Evolutionary conservation across 2,329 filamentous ascomycete genomes (phyloP).

Genomic region (Fusarium cicatricum): DNA sequence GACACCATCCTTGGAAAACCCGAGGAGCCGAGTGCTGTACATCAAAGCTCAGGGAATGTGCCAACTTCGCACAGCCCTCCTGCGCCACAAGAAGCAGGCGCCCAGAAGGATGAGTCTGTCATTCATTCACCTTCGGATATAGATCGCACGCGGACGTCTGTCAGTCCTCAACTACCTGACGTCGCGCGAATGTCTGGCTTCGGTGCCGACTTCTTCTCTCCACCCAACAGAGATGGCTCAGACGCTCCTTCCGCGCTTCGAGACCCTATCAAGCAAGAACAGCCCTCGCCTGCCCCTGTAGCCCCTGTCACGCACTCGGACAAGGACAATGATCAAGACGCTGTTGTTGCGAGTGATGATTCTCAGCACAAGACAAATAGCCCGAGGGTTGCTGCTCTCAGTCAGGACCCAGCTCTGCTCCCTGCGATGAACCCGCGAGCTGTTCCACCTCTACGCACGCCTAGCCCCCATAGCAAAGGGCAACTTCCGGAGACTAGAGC

Average conservation of each 20-base stretch:
- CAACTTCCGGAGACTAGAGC: slow-evolving; percentile 15
- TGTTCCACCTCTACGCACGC: slow-evolving; percentile 47
- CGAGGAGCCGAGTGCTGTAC: slow-evolving; percentile 10
- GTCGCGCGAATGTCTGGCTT: slow-evolving; percentile 68
- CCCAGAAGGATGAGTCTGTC: slow-evolving; percentile 10
- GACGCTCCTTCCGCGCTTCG: slow-evolving; percentile 7
- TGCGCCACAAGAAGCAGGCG: slow-evolving; percentile 3
- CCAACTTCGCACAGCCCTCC: neutral
- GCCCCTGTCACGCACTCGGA: slow-evolving; percentile 1
- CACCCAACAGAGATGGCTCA: slow-evolving; percentile 34
- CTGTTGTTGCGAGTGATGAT: slow-evolving; percentile 13
- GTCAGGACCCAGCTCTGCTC: slow-evolving; percentile 14
- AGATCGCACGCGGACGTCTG: slow-evolving; percentile 51
- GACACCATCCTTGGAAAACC: slow-evolving; percentile 34
- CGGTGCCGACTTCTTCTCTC: slow-evolving; percentile 64
- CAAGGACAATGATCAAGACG: neutral
- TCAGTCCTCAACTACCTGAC: slow-evolving; percentile 66
- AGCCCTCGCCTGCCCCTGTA: neutral
- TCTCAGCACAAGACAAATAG: slow-evolving; percentile 3
- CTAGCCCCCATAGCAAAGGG: slow-evolving; percentile 41
- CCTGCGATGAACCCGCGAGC: slow-evolving; percentile 35
- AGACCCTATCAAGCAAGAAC: slow-evolving; percentile 26
- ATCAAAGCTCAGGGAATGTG: neutral
- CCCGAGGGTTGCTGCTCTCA: neutral
- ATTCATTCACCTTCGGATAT: slow-evolving; percentile 26